Percentiles rank a stretch among this genome's conserved stretches.
Conservation (phyloP, 176 grass and related monocot genomes). For the Cymbopogon citratus region DNA sequence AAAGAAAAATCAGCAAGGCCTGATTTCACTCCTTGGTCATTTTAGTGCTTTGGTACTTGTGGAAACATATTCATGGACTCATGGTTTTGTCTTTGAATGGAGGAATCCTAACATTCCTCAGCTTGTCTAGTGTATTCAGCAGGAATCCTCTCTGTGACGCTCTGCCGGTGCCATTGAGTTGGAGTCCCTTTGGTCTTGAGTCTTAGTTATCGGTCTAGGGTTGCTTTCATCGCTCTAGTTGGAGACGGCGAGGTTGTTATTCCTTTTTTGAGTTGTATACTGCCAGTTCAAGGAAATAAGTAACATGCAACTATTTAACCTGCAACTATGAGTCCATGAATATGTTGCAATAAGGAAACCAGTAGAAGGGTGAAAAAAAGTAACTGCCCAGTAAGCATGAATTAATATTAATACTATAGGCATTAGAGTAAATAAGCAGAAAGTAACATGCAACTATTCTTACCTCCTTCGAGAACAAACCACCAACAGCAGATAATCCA, state of each 20-base stretch:
- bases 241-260: not conserved
- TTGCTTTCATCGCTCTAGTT: not conserved
- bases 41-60: not conserved
- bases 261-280: not conserved
- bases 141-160: not conserved
- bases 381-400: not conserved
- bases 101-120: not conserved
- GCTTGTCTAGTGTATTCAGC: not conserved
- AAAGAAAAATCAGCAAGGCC: no score
- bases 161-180: not conserved
- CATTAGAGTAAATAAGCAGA: conserved; percentile 12
- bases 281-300: not conserved
- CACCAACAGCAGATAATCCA: conserved; percentile 98
- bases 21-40: not conserved
- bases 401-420: conserved; percentile 4
- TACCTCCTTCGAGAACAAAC: conserved; percentile 94
- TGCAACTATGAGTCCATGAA: no score
- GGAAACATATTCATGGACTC: not conserved
- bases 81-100: not conserved
- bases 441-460: conserved; percentile 6
- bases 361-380: not conserved
- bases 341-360: not conserved
- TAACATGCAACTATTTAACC: no score
- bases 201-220: not conserved
- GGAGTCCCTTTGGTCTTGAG: not conserved